Evolutionary conservation across 306 rosid genomes (phyloP).

Genomic region (Citrullus colocynthis): DNA sequence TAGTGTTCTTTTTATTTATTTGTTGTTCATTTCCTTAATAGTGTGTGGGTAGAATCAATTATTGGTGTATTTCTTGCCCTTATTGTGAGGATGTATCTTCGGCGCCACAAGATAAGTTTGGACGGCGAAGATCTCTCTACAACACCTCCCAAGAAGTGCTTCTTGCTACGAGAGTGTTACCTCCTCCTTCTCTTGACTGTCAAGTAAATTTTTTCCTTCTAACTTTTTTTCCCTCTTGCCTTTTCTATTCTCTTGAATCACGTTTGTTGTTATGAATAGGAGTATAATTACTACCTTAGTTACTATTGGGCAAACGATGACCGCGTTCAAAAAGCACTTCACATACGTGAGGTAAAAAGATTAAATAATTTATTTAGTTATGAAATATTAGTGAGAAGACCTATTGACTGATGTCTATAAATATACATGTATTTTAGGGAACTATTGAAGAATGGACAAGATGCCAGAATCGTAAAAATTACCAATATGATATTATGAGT

Average conservation of each 20-base stretch:
- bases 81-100: not conserved
- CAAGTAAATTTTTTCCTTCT: not conserved
- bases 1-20: too few species aligned
- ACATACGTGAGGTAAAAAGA: slow-evolving; percentile 19
- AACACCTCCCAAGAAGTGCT: not conserved
- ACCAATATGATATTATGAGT: not conserved
- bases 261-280: not conserved
- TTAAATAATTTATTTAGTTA: too few species aligned
- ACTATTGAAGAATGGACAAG: slow-evolving; percentile 44
- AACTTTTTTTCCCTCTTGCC: too few species aligned
- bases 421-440: slow-evolving; percentile 23
- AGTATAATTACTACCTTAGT: slow-evolving; percentile 16
- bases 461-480: slow-evolving; percentile 6
- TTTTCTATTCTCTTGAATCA: not conserved
- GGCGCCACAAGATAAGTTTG: not conserved
- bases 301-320: slow-evolving; percentile 46
- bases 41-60: not conserved
- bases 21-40: not conserved
- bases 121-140: not conserved
- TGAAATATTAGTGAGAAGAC: too few species aligned
- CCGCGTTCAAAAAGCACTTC: slow-evolving; percentile 39
- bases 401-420: too few species aligned
- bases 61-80: not conserved
- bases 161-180: not conserved
- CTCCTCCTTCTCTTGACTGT: not conserved